Percentiles rank a stretch among this genome's conserved stretches.
Evolutionary conservation across 202 grass and related monocot genomes (phyloP).

Genomic region (Elaeis oleifera): DNA sequence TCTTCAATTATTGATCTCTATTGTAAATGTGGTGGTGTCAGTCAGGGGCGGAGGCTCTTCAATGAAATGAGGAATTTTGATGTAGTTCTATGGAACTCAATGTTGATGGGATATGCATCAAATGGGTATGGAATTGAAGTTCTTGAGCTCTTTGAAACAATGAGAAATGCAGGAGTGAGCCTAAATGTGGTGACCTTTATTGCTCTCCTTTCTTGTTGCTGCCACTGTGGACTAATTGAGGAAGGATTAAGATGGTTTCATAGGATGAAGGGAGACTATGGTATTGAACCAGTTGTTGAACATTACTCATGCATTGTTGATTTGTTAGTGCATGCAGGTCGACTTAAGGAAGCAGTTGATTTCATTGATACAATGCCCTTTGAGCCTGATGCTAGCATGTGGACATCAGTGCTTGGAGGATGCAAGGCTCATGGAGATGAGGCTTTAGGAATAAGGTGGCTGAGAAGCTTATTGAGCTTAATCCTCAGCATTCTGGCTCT

Average conservation of each 20-base stretch:
- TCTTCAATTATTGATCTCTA: conserved; percentile 28
- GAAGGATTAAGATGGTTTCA: conserved; percentile 25
- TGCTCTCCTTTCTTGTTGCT: conserved; percentile 19
- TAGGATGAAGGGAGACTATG: conserved; percentile 14
- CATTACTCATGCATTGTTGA: conserved; percentile 25
- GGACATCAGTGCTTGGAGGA: conserved; percentile 32
- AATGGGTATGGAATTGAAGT: conserved; percentile 25
- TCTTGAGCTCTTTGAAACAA: conserved; percentile 7
- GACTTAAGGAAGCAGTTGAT: conserved; percentile 18
- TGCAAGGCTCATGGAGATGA: conserved; percentile 30
- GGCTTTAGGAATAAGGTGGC: conserved; percentile 14
- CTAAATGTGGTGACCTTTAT: conserved; percentile 23
- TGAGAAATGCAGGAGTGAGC: conserved; percentile 5
- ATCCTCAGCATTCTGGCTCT: conserved; percentile 34
- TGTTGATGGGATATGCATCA: conserved; percentile 26
- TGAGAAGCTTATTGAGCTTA: conserved; percentile 9
- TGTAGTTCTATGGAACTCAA: conserved; percentile 22
- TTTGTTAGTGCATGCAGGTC: conserved; percentile 21
- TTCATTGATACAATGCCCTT: conserved; percentile 26
- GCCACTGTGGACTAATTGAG: conserved; percentile 16
- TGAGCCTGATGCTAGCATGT: conserved; percentile 24
- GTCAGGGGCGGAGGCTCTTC: conserved; percentile 11
- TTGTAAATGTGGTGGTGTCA: conserved; percentile 22
- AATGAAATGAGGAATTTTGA: not conserved
- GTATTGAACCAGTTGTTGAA: conserved; percentile 12